Conservation (phyloP, 768 basidiomycete species). For the Nidularia sp. region DNA sequence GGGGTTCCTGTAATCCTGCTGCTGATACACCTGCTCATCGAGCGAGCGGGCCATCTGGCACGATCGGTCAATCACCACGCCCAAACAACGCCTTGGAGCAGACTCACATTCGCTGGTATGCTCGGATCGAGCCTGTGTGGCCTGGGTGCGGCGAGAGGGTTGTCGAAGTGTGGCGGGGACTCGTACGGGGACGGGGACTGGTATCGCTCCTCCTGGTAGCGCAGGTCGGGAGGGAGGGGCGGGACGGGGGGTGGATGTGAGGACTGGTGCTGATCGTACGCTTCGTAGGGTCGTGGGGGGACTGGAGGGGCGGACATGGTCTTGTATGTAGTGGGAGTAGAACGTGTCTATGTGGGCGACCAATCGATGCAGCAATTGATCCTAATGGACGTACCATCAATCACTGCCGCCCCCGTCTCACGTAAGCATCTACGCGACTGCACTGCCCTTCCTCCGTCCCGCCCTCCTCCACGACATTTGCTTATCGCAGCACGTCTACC, state of each 20-base stretch:
- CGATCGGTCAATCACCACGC: slow-evolving; percentile 3
- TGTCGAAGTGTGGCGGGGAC: slow-evolving; percentile 46
- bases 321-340: background rate
- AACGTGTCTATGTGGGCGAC: too few species aligned
- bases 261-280: slow-evolving; percentile 5
- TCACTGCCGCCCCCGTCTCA: too few species aligned
- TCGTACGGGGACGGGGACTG: slow-evolving; percentile 23
- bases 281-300: slow-evolving; percentile 22
- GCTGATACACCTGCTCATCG: slow-evolving; percentile 37
- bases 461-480: too few species aligned
- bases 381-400: too few species aligned
- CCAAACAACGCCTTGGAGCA: background rate
- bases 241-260: slow-evolving; percentile 41
- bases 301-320: slow-evolving; percentile 16
- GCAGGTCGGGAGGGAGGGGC: slow-evolving; percentile 40
- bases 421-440: too few species aligned
- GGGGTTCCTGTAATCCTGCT: slow-evolving; percentile 8
- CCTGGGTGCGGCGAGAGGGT: slow-evolving; percentile 60
- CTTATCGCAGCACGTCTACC: too few species aligned
- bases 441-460: too few species aligned
- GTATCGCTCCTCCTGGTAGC: slow-evolving; percentile 14
- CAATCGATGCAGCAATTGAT: too few species aligned
- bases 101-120: slow-evolving; percentile 58
- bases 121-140: slow-evolving; percentile 60
- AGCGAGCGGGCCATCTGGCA: slow-evolving; percentile 60